Percentiles rank a stretch among this genome's conserved stretches.
Evolutionary conservation across 2,329 filamentous ascomycete species (phyloP).

Genomic region (Dothideomycetes sp.): DNA sequence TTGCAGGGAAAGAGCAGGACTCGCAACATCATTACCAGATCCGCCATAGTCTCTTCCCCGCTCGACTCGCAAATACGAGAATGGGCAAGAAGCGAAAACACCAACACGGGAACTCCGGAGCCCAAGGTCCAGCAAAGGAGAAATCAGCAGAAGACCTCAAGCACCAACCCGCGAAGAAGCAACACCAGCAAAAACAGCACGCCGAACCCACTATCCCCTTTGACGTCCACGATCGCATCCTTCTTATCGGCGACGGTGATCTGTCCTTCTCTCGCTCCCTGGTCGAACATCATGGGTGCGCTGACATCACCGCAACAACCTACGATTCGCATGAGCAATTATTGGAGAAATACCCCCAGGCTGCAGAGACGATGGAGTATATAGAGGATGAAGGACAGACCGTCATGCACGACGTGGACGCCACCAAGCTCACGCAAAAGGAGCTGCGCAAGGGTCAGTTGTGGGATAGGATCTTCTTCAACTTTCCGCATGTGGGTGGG

Average conservation of each 20-base stretch:
- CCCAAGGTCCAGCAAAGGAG: conserved; percentile 1
- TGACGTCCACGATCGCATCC: conserved; percentile 51
- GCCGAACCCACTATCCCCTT: conserved; percentile 54
- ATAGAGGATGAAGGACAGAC: conserved; percentile 36
- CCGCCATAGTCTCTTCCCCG: background rate
- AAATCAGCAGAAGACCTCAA: background rate
- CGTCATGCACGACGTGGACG: conserved; percentile 56
- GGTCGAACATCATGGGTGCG: conserved; percentile 53
- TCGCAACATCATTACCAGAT: background rate
- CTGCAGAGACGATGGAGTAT: conserved; percentile 44
- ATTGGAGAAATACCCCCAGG: conserved; percentile 57
- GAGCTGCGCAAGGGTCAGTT: conserved; percentile 31
- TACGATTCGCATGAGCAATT: conserved; percentile 52
- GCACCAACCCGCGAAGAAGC: background rate
- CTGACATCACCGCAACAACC: conserved; percentile 57
- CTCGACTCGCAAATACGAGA: background rate
- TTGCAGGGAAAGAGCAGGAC: too few relatives aligned
- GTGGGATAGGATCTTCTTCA: conserved; percentile 80
- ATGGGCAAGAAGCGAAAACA: conserved; percentile 1
- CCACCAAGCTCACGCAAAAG: conserved; percentile 45
- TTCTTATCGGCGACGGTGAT: conserved; percentile 70
- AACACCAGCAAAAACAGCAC: conserved; percentile 8
- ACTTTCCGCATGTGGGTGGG: conserved; percentile 93
- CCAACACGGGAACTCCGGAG: background rate
- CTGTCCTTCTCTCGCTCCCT: conserved; percentile 66